Evolutionary conservation across 495 filamentous ascomycete genomes (phyloP), one percentile per base, ranked within the genome.

Genomic region (Annulohypoxylon stygium): DNA sequence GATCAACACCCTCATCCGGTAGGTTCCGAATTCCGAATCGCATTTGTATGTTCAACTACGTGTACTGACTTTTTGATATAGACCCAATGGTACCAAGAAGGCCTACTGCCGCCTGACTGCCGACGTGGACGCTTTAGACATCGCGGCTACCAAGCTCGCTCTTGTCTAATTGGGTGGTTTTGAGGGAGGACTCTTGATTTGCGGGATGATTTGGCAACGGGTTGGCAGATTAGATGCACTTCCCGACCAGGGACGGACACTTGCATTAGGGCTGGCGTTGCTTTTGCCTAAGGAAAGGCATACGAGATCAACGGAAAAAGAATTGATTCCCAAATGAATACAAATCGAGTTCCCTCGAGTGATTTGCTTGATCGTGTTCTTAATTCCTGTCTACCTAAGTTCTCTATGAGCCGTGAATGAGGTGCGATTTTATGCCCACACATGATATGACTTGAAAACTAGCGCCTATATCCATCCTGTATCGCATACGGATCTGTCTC

Each of bases 1-100:
- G 92, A 91, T 99, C 86, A 99, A 98, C 89, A 98, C 96, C 73
- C 90, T 99, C 69, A 93, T 99, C 87, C 92, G 95, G 94, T 97
- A 88, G 25, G 86, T 83, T 59, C 64, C 45, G 18, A 20, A 61
- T 2, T 37, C 12, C 51, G 18, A 36, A 20, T 4, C 30, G 36
- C 36, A 18, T n/a, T 45, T 16, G 2, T 47, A 0, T 20, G 23
- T 2, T 16, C 16, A 47, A 25, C 10, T 34, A 34, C 50, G 34
- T 39, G 50, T 54, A 71, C 68, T 81, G 62, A 74, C 45, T 60
- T 53, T 12, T 18, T 41, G 18, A 8, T 68, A 36, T 73, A 97
- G 94, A 79, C 95, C 96, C 74, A 94, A 98, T 83, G 96, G 95
- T 81, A 88, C 90, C 78, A 99, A 99, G 93, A 99, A 99, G 90